Conservation (phyloP, 1,284 basidiomycete species). For the Ganoderma lucidum region DNA sequence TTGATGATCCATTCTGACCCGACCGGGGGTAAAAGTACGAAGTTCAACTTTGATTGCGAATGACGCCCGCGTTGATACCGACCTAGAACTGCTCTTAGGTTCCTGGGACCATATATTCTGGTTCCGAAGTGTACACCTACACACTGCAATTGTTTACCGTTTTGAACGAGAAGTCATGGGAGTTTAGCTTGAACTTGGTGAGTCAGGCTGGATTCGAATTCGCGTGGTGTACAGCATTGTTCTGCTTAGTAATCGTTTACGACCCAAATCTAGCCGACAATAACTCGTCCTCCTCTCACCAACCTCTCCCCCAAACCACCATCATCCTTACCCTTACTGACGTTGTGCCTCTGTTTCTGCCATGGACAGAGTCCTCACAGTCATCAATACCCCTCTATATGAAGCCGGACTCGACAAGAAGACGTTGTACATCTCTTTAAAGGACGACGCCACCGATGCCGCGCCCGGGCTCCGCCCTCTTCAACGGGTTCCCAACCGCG, state of each 20-base stretch:
- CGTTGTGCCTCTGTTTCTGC: background rate
- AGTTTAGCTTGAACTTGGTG: background rate
- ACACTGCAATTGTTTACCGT: no score
- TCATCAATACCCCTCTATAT: constrained; percentile 28
- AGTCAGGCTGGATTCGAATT: background rate
- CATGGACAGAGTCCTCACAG: constrained; percentile 14
- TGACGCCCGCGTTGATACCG: no score
- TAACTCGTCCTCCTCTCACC: background rate
- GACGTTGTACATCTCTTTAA: constrained; percentile 25
- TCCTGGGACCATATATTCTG: no score
- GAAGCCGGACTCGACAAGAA: constrained; percentile 20
- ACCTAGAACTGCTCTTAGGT: no score
- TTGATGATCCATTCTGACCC: no score
- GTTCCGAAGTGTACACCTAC: no score
- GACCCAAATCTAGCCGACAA: background rate
- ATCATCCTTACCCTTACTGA: background rate
- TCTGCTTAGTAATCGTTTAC: background rate
- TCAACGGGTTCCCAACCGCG: constrained; percentile 7
- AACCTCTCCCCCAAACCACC: constrained; percentile 1
- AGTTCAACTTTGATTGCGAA: no score
- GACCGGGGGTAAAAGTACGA: no score
- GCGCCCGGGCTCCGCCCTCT: constrained; percentile 20
- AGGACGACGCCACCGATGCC: constrained; percentile 25
- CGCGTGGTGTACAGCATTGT: background rate
- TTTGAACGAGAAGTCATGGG: background rate